Evolutionary conservation across 1,139 yeast genomes (phyloP), one percentile per base, ranked within the genome.

Genomic region (Debaryomyces psychrophilus): DNA sequence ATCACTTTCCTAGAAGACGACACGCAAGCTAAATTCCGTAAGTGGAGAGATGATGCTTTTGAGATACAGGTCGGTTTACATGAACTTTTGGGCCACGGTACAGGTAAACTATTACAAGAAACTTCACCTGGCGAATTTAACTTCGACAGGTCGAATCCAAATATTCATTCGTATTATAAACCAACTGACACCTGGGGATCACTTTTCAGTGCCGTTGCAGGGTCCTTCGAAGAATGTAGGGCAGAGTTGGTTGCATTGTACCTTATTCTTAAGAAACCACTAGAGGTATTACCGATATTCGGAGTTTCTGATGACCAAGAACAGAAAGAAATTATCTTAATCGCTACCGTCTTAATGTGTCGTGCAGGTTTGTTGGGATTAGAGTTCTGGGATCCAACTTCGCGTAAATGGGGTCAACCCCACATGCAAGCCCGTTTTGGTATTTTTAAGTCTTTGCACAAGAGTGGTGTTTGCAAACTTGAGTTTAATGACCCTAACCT

Each of bases 31-130:
- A 59, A 81, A 39, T 88, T 79, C 70, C 82, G 83, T 51, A 82
- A 84, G 61, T 85, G 87, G 73, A 79, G 90, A 58, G 87, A 83
- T 40, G 92, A 87, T 44, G 86, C 96, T 1, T 90, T 89, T 63
- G 96, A 90, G 64, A 95, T 89, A 34, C 96, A 89, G 67, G 97
- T 90, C 41, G 96, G 96, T 44, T 85, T 89, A 58, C 97, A 90
- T 65, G 96, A 90, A 66, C 75, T 90, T 52, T 76, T 90, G 51
- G 96, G 97, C n/a, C 97, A 90, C 61, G 97, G 96, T 38, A 83
- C 93, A 5, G 96, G 96, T 43, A 89, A 89, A 64, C 72, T 90
- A 47, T 71, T 90, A 57, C 80, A 79, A 55, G 90, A 89, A 62
- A 73, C 79, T 12, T 71, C 71, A 9, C 82, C 82, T 40, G 87